A percentile compares a stretch with the other conserved stretches of the same genome.
phyloP scores from a whole-genome alignment of 176 grass and related monocot species.

The Oryza longistaminata region DNA sequence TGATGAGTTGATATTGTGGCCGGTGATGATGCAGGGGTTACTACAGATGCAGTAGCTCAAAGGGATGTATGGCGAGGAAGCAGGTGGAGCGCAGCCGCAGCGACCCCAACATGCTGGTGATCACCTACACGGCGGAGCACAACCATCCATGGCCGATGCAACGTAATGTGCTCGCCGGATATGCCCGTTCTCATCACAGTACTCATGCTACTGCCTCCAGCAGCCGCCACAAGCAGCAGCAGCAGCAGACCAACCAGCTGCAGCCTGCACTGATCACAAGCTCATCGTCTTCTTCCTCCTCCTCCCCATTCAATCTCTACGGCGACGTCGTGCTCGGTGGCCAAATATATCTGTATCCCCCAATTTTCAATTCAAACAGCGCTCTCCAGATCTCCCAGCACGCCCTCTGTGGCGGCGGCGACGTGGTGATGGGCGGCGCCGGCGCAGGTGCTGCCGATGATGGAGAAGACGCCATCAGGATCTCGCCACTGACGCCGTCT shows the following conservation, averaged over 20 bases:
- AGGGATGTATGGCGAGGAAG: slow-evolving; percentile 88
- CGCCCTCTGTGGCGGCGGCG: neutral
- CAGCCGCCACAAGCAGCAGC: slow-evolving; percentile 39
- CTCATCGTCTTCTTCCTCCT: neutral
- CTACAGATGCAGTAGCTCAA: slow-evolving; percentile 97
- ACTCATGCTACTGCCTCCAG: slow-evolving; percentile 34
- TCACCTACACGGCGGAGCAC: slow-evolving; percentile 96
- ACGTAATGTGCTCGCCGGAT: slow-evolving; percentile 83
- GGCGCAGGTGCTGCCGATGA: neutral
- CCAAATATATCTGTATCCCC: no score
- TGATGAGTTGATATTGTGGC: neutral
- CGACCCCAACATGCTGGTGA: slow-evolving; percentile 91
- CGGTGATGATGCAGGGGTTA: slow-evolving; percentile 58
- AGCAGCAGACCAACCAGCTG: neutral
- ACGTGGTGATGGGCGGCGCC: neutral
- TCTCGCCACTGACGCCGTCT: slow-evolving; percentile 22
- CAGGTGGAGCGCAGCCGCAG: slow-evolving; percentile 96
- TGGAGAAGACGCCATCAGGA: slow-evolving; percentile 32
- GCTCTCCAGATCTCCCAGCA: slow-evolving; percentile 39
- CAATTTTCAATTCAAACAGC: no score
- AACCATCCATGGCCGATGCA: slow-evolving; percentile 95
- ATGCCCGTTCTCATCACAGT: slow-evolving; percentile 64
- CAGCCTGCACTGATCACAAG: neutral
- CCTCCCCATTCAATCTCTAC: neutral
- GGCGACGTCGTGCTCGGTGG: neutral